phyloP scores from a whole-genome alignment of 2,329 filamentous ascomycete genomes.

The Daldinia eschscholtzii region DNA sequence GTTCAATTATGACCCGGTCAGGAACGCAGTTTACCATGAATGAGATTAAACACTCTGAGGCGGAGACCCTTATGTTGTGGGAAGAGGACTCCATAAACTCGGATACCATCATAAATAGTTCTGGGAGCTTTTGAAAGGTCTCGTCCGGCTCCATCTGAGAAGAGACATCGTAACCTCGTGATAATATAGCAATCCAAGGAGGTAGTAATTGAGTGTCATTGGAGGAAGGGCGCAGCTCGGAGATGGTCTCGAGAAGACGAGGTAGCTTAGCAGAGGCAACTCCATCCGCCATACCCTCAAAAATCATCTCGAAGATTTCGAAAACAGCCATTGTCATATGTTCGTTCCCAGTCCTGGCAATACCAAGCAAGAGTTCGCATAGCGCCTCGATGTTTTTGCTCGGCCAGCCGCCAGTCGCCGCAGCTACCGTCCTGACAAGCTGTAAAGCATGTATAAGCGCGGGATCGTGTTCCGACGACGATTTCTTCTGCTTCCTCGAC shows the following conservation, averaged over 20 bases:
- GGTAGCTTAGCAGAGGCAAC: slow-evolving; percentile 90
- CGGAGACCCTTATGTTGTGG: slow-evolving; percentile 93
- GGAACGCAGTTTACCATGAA: slow-evolving; percentile 93
- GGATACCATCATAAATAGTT: slow-evolving; percentile 83
- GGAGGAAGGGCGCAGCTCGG: slow-evolving; percentile 88
- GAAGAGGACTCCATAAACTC: slow-evolving; percentile 87
- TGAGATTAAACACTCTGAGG: slow-evolving; percentile 93
- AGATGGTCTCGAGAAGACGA: slow-evolving; percentile 88
- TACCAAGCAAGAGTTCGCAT: slow-evolving; percentile 88
- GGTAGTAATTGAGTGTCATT: slow-evolving; percentile 96
- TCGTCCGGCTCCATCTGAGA: slow-evolving; percentile 90
- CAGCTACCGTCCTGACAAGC: slow-evolving; percentile 88
- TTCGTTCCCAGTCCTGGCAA: slow-evolving; percentile 91
- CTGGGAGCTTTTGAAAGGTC: slow-evolving; percentile 90
- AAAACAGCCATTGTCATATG: slow-evolving; percentile 97
- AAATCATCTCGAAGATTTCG: slow-evolving; percentile 97
- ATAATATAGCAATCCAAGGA: slow-evolving; percentile 96
- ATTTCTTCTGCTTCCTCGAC: slow-evolving; percentile 77
- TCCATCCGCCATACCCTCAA: slow-evolving; percentile 88
- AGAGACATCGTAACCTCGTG: slow-evolving; percentile 92
- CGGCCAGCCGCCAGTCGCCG: slow-evolving; percentile 92
- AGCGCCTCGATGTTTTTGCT: slow-evolving; percentile 94
- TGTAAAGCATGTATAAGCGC: slow-evolving; percentile 92
- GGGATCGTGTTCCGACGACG: slow-evolving; percentile 76
- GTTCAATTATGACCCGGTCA: slow-evolving; percentile 83